Evolutionary conservation across 176 grass and related monocot species (phyloP).

Genomic region (Avena insularis): DNA sequence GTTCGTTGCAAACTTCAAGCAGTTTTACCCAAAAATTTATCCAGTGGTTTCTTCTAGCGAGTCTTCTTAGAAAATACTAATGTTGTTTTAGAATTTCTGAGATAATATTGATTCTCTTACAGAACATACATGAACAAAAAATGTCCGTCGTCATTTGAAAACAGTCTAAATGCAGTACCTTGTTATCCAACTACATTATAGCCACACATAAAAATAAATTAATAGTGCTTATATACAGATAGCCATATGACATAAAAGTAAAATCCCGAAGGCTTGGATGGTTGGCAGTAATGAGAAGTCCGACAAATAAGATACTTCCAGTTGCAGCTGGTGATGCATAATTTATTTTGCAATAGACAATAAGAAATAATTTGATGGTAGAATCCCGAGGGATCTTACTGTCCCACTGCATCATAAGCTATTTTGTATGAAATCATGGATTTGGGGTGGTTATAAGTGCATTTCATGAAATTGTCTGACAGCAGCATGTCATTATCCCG

Average conservation of each 20-base stretch:
- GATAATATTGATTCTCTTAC: neutral
- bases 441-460: too few species aligned
- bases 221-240: neutral
- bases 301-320: neutral
- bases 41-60: neutral
- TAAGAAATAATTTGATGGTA: neutral
- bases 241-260: neutral
- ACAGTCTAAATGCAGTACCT: neutral
- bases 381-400: neutral
- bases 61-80: neutral
- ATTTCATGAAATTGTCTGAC: slow-evolving; percentile 41
- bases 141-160: neutral
- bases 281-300: neutral
- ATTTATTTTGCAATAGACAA: neutral
- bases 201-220: neutral
- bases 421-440: neutral
- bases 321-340: neutral
- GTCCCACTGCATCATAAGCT: neutral
- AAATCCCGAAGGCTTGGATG: neutral
- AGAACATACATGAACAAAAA: neutral
- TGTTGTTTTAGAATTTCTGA: neutral
- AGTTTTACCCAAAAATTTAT: neutral
- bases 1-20: neutral
- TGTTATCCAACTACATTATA: neutral
- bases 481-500: slow-evolving; percentile 85